Evolutionary conservation across 805 yeast genomes (phyloP).

Genomic region (Candida ulmi): DNA sequence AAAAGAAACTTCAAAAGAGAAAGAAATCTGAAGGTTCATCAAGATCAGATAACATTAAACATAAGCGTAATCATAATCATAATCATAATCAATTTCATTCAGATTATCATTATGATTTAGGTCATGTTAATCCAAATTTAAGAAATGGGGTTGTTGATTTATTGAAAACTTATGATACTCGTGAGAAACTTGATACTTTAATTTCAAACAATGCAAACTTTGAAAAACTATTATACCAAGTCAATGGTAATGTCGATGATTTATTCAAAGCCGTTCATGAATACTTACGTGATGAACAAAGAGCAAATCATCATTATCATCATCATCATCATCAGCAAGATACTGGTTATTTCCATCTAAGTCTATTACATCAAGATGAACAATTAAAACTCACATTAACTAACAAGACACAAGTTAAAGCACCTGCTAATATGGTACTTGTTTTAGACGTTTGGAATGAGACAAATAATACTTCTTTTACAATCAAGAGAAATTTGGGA

Average conservation of each 20-base stretch:
- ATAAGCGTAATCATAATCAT: too few relatives aligned
- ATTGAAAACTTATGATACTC: conserved; percentile 3
- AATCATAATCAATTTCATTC: too few relatives aligned
- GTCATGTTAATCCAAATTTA: too few relatives aligned
- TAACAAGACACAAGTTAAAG: neutral
- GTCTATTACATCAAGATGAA: neutral
- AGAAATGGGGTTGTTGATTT: too few relatives aligned
- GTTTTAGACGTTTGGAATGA: neutral
- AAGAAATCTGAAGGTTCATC: neutral
- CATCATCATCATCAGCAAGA: neutral
- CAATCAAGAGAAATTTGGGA: neutral
- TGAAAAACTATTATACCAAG: neutral
- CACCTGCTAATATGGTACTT: neutral
- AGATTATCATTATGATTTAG: too few relatives aligned
- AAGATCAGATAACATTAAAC: neutral
- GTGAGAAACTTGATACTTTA: conserved; percentile 8
- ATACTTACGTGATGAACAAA: neutral
- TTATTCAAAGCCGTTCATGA: neutral
- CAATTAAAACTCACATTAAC: neutral
- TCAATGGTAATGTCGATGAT: neutral
- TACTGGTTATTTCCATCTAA: neutral
- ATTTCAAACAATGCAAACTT: conserved; percentile 2
- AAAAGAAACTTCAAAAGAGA: neutral
- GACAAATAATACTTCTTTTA: neutral
- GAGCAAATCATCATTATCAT: neutral